Base-by-base conservation (phyloP, 1,139 yeast species). In the Kodamaea suecica region DNA sequence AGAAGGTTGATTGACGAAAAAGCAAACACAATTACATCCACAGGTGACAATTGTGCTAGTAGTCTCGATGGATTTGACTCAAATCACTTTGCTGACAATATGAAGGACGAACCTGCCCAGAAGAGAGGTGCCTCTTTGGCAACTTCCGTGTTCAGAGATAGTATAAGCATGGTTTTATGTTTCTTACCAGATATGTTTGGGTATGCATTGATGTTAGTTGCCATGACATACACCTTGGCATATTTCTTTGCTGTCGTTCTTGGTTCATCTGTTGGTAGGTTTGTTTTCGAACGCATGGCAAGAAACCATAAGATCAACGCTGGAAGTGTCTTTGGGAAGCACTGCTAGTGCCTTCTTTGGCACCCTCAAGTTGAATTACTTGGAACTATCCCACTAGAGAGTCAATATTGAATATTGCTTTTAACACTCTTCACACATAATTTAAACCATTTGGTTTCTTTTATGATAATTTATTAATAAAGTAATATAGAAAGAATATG, bases 121-220 rank as follows among this genome's bases (percentile, higher is more conserved):
- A 19, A 19, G n/a, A 21, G n/a, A 29, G 20, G 23, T 13, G 21
- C 27, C 29, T 36, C 4, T n/a, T 8, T 29, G 6, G 36, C 37
- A 9, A 17, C 30, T 8, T 12, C 21, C 4, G 17, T 37, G 2
- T 23, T 37, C 24, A 31, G 84, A 52, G 85, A 83, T 55, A 38
- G 67, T 7, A 65, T 80, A 10, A 64, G 90, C 47, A 56, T 80
- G 16, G 35, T 69, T 0, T 49, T 83, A 30, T 71, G 79, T 14
- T 78, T 84, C 40, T 53, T 77, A 17, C 76, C 84, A 3, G 84
- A 84, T 21, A 64, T 82, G 66, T 55, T 84, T 33, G 80, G 83
- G 7, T 83, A 79, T 52, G 78, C 80, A 27, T 59, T 84, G 48
- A 84, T 84, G 94, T 70, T 84, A 63, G 88, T 80, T 10, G 84